Evolutionary conservation across 768 basidiomycete genomes (phyloP).

Genomic region (Naganishia onofrii): DNA sequence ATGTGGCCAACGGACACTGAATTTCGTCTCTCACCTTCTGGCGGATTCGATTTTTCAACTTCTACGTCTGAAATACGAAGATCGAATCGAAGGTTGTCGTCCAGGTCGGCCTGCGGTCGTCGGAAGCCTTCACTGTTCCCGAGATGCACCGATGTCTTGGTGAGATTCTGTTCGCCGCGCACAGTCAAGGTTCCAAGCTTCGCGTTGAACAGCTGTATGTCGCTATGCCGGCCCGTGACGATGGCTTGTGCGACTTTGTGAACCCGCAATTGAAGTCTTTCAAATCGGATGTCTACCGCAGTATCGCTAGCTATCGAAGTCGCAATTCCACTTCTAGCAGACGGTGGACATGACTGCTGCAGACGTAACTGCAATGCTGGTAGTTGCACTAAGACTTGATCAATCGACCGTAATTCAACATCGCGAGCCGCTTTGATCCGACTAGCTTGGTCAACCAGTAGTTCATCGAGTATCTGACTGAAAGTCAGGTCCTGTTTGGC

Average conservation of each 20-base stretch:
- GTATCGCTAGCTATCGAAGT: constrained; percentile 14
- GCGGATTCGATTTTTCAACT: not conserved
- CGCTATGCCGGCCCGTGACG: not conserved
- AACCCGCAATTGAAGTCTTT: not conserved
- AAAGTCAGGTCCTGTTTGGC: constrained; percentile 7
- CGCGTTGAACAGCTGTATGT: not conserved
- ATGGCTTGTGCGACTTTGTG: not conserved
- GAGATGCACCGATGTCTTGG: not conserved
- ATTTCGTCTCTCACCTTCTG: not conserved
- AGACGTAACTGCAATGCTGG: constrained; percentile 4
- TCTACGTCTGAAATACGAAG: not conserved
- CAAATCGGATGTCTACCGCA: not conserved
- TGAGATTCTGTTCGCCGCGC: constrained; percentile 12
- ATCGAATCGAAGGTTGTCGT: constrained; percentile 15
- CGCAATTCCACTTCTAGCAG: not conserved
- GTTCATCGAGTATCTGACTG: constrained; percentile 5
- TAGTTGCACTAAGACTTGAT: not conserved
- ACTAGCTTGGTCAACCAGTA: not conserved
- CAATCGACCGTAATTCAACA: not conserved
- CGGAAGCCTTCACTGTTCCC: constrained; percentile 1
- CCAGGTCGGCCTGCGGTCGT: constrained; percentile 7
- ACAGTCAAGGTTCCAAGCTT: not conserved
- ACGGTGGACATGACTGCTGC: constrained; percentile 2
- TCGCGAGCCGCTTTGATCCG: constrained; percentile 10
- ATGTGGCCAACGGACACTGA: not conserved